Evolutionary conservation across 345 rosid genomes (phyloP), one percentile per base, ranked within the genome.

Genomic region (Syzygium aqueum): DNA sequence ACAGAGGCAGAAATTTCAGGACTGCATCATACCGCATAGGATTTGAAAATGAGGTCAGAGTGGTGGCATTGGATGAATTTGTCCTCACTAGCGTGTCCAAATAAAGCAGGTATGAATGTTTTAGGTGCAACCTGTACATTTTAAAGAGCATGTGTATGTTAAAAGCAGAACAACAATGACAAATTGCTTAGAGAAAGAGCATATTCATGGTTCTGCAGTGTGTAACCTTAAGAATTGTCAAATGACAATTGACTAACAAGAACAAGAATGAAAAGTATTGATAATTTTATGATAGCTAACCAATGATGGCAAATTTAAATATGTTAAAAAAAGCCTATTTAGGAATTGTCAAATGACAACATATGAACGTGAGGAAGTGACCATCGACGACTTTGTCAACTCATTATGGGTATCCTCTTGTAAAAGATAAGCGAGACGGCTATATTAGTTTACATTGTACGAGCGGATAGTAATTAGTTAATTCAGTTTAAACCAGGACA

Each of bases 11-110:
- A n/a, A 30, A 2, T 16, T 57, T 78, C 89, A 11, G 86, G 88
- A 83, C 15, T 65, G 85, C 84, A 88, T 56, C 37, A 80, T 94
- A 96, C 99, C 90, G 92, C 91, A 90, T 97, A 97, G 51, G 94
- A 92, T 86, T 94, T 94, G 87, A 91, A 94, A 91, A 96, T 95
- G 89, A 88, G 92, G 88, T 96, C 97, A 53, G 99, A 94, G 85
- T 97, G 99, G 92, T 90, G 98, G 87, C 97, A 93, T 87, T 91
- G 98, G 88, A 97, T 97, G 91, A 97, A 96, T 91, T 94, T 96
- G 91, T 97, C 99, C 57, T 92, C 98, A 53, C 88, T 93, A 73
- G 95, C 99, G 89, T 97, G 99, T 84, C 99, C 99, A 93, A 95
- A 95, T 90, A 97, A 91, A 88, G 94, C 97, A 46, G 99, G 99